phyloP scores from a whole-genome alignment of 352 stramenopile species.

The Globisporangium acanthophoron region DNA sequence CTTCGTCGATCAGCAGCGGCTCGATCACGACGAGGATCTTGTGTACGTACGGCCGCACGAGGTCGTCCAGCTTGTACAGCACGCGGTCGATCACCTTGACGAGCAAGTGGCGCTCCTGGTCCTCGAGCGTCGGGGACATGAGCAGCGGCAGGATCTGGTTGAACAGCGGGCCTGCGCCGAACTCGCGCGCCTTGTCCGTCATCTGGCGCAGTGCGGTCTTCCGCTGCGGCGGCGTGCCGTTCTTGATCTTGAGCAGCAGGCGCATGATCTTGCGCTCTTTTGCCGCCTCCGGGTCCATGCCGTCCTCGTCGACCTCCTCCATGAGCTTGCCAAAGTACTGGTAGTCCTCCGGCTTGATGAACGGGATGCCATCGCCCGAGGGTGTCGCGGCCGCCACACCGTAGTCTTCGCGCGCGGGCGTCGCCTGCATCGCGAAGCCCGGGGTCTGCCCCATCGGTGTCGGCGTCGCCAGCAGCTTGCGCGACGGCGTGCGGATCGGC shows the following conservation, averaged over 20 bases:
- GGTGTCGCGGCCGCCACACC: constrained; percentile 62
- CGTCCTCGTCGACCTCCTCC: constrained; percentile 88
- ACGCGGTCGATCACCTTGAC: constrained; percentile 99
- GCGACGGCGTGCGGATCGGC: constrained; percentile 92
- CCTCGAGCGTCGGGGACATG: constrained; percentile 98
- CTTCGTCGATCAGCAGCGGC: constrained; percentile 98
- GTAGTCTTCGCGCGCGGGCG: constrained; percentile 74
- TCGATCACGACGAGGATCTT: constrained; percentile 99
- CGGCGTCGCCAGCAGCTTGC: constrained; percentile 94
- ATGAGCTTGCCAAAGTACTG: constrained; percentile 97
- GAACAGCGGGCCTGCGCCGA: constrained; percentile 97
- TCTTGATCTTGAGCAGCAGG: constrained; percentile 99
- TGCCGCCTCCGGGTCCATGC: constrained; percentile 87
- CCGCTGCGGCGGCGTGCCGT: constrained; percentile 95
- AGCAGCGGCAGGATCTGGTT: constrained; percentile 99
- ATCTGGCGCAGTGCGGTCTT: constrained; percentile 96
- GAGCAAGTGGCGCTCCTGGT: constrained; percentile 98
- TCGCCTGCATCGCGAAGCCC: constrained; percentile 86
- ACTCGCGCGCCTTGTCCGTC: constrained; percentile 95
- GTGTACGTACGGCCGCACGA: constrained; percentile 98
- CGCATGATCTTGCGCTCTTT: constrained; percentile 98
- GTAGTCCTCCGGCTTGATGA: constrained; percentile 99
- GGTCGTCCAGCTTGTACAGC: constrained; percentile 98
- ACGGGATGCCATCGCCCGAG: constrained; percentile 88
- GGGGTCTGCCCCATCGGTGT: constrained; percentile 93